These are phyloP conservation scores for Ophiostoma quercus DNA, from an alignment of 2,329 filamentous ascomycete species.

Conservation along the genomic window DNA sequence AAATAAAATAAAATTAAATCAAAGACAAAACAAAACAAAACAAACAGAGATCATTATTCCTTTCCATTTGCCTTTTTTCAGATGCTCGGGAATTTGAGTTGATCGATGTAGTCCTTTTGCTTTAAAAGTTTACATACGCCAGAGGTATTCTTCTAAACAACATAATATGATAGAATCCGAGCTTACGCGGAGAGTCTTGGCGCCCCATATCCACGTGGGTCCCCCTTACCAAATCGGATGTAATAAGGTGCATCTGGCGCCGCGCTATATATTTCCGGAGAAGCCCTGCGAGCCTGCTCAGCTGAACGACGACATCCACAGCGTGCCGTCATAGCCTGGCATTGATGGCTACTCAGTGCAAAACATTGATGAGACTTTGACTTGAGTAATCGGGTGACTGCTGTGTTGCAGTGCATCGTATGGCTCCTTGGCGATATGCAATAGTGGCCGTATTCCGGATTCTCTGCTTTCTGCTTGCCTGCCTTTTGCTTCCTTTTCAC, in stretches of 20 bases:
- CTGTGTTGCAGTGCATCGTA: background rate
- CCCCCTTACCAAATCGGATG: background rate
- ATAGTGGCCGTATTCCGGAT: background rate
- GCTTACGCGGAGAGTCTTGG: constrained; percentile 5
- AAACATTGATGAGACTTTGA: background rate
- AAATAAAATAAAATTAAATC: no score
- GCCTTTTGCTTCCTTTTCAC: background rate
- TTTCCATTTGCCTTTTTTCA: no score
- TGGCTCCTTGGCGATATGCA: constrained; percentile 9
- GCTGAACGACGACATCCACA: constrained; percentile 11
- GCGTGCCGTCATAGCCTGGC: background rate
- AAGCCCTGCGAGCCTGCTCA: constrained; percentile 3
- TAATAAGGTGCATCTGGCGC: background rate
- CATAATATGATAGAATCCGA: background rate
- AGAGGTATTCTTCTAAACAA: background rate
- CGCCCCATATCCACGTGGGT: constrained; percentile 1
- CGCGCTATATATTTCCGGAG: constrained; percentile 6
- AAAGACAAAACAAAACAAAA: no score
- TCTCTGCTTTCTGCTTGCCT: background rate
- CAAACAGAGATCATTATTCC: no score
- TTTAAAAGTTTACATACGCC: background rate
- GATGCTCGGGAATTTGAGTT: background rate
- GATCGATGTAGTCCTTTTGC: background rate
- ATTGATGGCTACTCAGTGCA: background rate
- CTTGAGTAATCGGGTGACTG: background rate